Evolutionary conservation across 2,329 filamentous ascomycete genomes (phyloP).

Genomic region (Arthroderma uncinatum): DNA sequence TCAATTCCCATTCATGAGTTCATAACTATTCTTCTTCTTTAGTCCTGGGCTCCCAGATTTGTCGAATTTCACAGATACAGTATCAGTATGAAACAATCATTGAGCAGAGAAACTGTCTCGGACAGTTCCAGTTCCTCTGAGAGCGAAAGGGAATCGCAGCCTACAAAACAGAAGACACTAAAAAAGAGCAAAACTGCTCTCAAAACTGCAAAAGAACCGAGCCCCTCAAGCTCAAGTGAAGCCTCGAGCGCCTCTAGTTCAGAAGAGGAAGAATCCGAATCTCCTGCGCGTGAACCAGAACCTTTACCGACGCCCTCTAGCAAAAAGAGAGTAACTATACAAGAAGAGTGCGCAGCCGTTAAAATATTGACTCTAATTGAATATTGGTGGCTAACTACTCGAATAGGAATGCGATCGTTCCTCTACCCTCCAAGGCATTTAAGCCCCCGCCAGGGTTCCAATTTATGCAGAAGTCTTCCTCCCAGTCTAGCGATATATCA

Average conservation of each 20-base stretch:
- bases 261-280: constrained; percentile 5
- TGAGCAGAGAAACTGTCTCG: constrained; percentile 17
- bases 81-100: constrained; percentile 8
- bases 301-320: not conserved
- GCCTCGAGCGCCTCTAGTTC: constrained; percentile 8
- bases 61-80: too few relatives aligned
- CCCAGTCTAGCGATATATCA: constrained; percentile 22
- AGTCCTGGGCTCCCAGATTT: too few relatives aligned
- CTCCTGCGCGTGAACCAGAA: not conserved
- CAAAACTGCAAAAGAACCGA: constrained; percentile 7
- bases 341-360: constrained; percentile 8
- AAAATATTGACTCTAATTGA: not conserved
- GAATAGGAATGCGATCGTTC: constrained; percentile 1
- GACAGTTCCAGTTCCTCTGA: constrained; percentile 15
- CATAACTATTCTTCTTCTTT: too few relatives aligned
- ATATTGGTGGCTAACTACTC: not conserved
- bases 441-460: constrained; percentile 36
- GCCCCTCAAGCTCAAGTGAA: constrained; percentile 1
- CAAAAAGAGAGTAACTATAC: constrained; percentile 11
- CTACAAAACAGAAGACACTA: not conserved
- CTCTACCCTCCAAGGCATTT: constrained; percentile 27
- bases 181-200: not conserved
- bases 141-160: not conserved
- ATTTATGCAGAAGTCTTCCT: constrained; percentile 23
- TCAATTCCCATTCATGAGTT: not conserved